A percentile compares a stretch with the other conserved stretches of the same genome.
These are phyloP conservation scores for Pythium brassicae DNA, from an alignment of 352 stramenopile genomes.

Conservation along the genomic window DNA sequence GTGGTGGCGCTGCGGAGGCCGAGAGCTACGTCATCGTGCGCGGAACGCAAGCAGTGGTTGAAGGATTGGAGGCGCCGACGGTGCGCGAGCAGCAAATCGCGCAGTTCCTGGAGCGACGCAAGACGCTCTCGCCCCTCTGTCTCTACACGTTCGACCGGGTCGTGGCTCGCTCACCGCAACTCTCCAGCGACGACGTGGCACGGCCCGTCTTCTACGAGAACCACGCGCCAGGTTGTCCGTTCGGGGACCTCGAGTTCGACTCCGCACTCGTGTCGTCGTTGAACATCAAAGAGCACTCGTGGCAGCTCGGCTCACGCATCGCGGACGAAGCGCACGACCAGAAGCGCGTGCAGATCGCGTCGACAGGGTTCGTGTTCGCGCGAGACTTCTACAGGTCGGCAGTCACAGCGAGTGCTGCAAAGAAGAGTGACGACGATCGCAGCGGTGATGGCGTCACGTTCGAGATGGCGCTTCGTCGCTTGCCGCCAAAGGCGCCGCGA, in stretches of 20 bases:
- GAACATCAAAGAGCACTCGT: conserved; percentile 19
- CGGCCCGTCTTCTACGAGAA: conserved; percentile 15
- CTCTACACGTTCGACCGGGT: conserved; percentile 38
- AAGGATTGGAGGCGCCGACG: neutral
- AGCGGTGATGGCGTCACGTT: conserved; percentile 60
- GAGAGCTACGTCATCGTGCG: neutral
- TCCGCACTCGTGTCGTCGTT: conserved; percentile 38
- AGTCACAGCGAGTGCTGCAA: conserved; percentile 3
- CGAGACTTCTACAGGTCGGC: conserved; percentile 46
- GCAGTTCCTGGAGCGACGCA: conserved; percentile 15
- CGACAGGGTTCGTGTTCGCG: conserved; percentile 36
- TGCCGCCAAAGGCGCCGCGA: neutral
- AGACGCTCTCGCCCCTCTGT: conserved; percentile 18
- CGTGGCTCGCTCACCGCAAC: neutral
- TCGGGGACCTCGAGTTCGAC: conserved; percentile 58
- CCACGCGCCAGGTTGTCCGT: conserved; percentile 36
- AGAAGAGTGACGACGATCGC: neutral
- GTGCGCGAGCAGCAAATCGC: conserved; percentile 9
- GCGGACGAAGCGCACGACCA: conserved; percentile 18
- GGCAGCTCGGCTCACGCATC: conserved; percentile 46
- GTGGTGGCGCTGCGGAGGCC: neutral
- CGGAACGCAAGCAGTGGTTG: no score
- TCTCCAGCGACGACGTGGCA: conserved; percentile 1
- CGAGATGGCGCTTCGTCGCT: conserved; percentile 53
- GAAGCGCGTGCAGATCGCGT: conserved; percentile 47